A percentile compares a stretch with the other conserved stretches of the same genome.
These are phyloP conservation scores for Salix koriyanagi DNA, from an alignment of 345 rosid genomes.

Conservation along the genomic window DNA sequence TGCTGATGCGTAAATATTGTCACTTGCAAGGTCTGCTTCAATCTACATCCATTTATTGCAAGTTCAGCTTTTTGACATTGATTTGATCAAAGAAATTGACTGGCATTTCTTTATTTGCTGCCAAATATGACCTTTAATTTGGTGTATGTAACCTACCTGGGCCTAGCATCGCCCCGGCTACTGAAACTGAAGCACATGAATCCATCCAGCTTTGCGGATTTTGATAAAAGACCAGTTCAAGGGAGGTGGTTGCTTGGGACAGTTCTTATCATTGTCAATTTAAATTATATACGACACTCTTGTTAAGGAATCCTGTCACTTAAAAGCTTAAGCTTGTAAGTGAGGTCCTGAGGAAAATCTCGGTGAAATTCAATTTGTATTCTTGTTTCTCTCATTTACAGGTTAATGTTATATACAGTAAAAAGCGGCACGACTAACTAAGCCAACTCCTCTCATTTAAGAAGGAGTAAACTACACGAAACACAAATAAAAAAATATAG, in stretches of 20 bases:
- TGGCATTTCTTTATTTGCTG: conserved; percentile 15
- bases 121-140: conserved; percentile 34
- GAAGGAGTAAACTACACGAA: too few species aligned
- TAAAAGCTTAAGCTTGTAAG: too few species aligned
- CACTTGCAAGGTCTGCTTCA: conserved; percentile 19
- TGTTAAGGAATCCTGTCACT: too few species aligned
- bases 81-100: not conserved
- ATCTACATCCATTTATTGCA: not conserved
- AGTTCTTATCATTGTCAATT: conserved; percentile 9
- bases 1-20: conserved; percentile 28
- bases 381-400: too few species aligned
- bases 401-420: too few species aligned
- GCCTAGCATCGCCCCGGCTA: conserved; percentile 18
- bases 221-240: conserved; percentile 9
- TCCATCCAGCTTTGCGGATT: conserved; percentile 34
- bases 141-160: conserved; percentile 39
- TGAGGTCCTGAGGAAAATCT: too few species aligned
- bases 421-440: too few species aligned
- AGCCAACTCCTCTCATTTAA: too few species aligned
- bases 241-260: conserved; percentile 14
- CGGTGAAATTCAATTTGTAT: too few species aligned
- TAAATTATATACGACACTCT: not conserved
- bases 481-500: too few species aligned
- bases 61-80: not conserved
- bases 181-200: conserved; percentile 7